A percentile compares a stretch with the other conserved stretches of the same genome.
Evolutionary conservation across 129 eudicot species (phyloP).

Genomic region (Centrapalus pauciflorus): DNA sequence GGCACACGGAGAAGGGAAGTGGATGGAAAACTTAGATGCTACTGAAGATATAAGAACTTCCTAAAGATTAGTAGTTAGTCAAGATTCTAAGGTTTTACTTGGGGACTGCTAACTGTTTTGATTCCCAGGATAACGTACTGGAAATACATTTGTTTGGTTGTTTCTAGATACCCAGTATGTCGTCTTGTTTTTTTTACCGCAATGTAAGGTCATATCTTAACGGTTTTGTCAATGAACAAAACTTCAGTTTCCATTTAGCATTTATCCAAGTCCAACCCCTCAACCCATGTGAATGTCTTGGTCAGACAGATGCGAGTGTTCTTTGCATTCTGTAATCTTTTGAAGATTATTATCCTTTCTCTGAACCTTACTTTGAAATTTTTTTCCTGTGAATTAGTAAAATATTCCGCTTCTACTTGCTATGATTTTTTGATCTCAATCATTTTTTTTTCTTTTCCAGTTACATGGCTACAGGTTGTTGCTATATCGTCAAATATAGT

Average conservation of each 20-base stretch:
- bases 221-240: not conserved
- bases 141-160: not conserved
- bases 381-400: not conserved
- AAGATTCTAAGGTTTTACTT: not conserved
- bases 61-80: not conserved
- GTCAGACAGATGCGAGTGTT: not conserved
- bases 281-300: not conserved
- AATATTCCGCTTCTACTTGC: not conserved
- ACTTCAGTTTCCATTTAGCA: not conserved
- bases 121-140: not conserved
- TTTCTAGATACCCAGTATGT: not conserved
- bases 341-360: no score
- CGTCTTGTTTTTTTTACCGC: not conserved
- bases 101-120: not conserved
- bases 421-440: not conserved
- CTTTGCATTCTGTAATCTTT: not conserved
- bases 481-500: not conserved
- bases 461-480: not conserved
- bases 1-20: not conserved
- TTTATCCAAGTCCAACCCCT: not conserved
- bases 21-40: not conserved
- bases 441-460: not conserved
- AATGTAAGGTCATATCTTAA: not conserved
- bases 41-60: not conserved
- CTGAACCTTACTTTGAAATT: not conserved